A percentile compares a stretch with the other conserved stretches of the same genome.
Conservation (phyloP, 1,284 basidiomycete genomes). For the Sanghuangporus sanghuang region DNA sequence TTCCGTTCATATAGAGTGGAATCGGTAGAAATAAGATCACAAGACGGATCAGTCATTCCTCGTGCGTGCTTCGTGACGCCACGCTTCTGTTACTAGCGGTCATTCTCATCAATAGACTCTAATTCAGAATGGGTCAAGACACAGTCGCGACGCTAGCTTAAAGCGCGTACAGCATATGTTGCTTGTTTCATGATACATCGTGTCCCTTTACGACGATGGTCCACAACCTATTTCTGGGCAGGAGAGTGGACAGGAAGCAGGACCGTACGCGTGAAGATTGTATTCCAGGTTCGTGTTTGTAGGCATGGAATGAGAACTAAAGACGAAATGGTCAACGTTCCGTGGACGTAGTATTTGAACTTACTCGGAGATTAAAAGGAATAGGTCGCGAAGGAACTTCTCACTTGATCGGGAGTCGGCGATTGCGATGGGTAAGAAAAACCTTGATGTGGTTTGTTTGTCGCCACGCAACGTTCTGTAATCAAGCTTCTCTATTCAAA, state of each 20-base stretch:
- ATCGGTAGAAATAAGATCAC: background rate
- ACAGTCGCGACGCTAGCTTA: background rate
- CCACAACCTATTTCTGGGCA: background rate
- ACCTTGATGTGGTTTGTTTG: conserved; percentile 12
- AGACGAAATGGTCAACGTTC: background rate
- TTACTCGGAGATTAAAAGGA: conserved; percentile 7
- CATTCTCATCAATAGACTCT: background rate
- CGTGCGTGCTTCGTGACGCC: background rate
- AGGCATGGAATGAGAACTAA: background rate
- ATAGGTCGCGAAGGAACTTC: conserved; percentile 4
- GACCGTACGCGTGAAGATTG: too few species aligned
- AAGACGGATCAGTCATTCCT: background rate
- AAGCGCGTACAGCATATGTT: background rate
- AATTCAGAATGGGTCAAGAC: background rate
- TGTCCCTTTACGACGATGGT: background rate
- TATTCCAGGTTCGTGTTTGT: too few species aligned
- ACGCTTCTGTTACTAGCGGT: background rate
- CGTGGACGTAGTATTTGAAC: background rate
- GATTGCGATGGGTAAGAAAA: conserved; percentile 3
- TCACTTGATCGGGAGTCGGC: conserved; percentile 3
- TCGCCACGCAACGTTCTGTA: conserved; percentile 9
- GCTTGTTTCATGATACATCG: background rate
- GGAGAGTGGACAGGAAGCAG: too few species aligned
- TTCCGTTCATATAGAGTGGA: conserved; percentile 9
- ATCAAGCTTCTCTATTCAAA: background rate